Evolutionary conservation across 106 monocot species (phyloP).

Genomic region (Platanthera guangdongensis): DNA sequence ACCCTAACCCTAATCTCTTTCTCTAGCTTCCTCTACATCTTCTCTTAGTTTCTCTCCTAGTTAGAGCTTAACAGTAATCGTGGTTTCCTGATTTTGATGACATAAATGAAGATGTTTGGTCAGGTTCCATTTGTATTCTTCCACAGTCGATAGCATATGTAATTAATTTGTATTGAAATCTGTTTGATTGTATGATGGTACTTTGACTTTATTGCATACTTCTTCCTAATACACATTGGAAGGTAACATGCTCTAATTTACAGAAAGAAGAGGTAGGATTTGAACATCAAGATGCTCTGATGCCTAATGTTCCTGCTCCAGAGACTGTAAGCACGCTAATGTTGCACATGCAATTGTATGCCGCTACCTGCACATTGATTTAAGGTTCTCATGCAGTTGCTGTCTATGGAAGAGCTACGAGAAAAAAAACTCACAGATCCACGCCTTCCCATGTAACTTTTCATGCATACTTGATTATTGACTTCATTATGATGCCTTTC

Average conservation of each 20-base stretch:
- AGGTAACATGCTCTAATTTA: neutral
- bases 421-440: slow-evolving; percentile 80
- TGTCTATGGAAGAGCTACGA: slow-evolving; percentile 74
- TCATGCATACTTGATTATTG: too few relatives aligned
- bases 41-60: too few relatives aligned
- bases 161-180: too few relatives aligned
- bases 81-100: too few relatives aligned
- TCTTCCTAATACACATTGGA: neutral
- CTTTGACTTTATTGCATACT: neutral
- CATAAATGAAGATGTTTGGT: too few relatives aligned
- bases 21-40: too few relatives aligned
- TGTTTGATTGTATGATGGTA: neutral
- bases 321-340: slow-evolving; percentile 33
- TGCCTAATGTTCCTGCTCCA: slow-evolving; percentile 80
- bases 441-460: slow-evolving; percentile 75
- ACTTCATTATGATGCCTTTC: too few relatives aligned
- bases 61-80: too few relatives aligned
- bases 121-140: too few relatives aligned
- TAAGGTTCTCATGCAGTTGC: slow-evolving; percentile 41
- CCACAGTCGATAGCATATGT: too few relatives aligned
- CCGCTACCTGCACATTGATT: neutral
- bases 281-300: slow-evolving; percentile 65
- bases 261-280: slow-evolving; percentile 84
- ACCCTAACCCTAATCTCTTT: too few relatives aligned
- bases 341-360: neutral